Percentiles rank a stretch among this genome's conserved stretches.
Evolutionary conservation across 164 flowering plant species (phyloP).

Genomic region (Stephania yunnanensis): DNA sequence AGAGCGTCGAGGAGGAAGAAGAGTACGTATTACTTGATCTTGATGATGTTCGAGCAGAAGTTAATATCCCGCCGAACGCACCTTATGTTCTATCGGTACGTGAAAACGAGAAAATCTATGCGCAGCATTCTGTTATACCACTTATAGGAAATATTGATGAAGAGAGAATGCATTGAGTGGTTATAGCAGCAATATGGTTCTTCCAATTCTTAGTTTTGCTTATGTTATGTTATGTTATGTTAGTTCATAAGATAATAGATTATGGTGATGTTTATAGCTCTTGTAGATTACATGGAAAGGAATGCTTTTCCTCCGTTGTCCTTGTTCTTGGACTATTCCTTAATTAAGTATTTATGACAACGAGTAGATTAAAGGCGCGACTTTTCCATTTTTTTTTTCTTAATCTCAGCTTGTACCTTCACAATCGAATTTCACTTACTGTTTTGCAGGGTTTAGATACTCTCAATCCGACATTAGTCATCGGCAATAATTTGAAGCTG

Average conservation of each 20-base stretch:
- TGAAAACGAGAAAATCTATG: not conserved
- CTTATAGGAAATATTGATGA: too few species aligned
- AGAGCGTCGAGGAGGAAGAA: conserved; percentile 38
- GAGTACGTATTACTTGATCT: conserved; percentile 65
- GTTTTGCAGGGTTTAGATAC: conserved; percentile 19
- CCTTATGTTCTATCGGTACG: conserved; percentile 66
- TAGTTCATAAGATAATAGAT: not conserved
- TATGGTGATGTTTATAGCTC: not conserved
- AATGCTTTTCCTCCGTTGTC: not conserved
- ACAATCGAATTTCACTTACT: not conserved
- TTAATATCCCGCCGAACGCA: conserved; percentile 51
- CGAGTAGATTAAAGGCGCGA: not conserved
- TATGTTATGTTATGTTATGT: not conserved
- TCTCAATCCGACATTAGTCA: conserved; percentile 27
- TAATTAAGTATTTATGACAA: not conserved
- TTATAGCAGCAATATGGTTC: not conserved
- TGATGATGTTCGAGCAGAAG: conserved; percentile 27
- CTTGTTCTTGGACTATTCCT: not conserved
- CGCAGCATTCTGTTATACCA: not conserved
- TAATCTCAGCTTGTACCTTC: not conserved
- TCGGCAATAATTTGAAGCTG: conserved; percentile 56
- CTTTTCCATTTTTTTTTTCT: not conserved
- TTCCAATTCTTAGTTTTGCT: not conserved
- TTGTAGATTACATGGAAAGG: not conserved
- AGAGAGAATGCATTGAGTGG: too few species aligned